These are phyloP conservation scores for Hericium rajendrae DNA, from an alignment of 768 basidiomycete species.

Conservation along the genomic window DNA sequence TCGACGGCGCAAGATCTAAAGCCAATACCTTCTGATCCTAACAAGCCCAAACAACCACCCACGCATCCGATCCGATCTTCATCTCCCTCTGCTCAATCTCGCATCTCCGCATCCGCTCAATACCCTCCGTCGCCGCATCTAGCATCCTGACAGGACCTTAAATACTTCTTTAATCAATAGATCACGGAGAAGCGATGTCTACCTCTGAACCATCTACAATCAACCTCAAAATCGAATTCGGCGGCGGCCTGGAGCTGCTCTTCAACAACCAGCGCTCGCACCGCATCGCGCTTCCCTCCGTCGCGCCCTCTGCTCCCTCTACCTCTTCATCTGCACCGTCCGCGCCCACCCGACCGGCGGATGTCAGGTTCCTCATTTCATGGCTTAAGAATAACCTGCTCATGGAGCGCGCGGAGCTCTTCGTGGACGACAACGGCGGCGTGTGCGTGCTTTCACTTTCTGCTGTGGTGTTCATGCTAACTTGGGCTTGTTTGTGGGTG, in stretches of 20 bases:
- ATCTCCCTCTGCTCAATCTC: background rate
- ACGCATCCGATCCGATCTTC: background rate
- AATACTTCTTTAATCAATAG: too few relatives aligned
- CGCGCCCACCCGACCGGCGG: conserved; percentile 31
- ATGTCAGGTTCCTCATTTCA: conserved; percentile 70
- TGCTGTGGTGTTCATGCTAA: conserved; percentile 13
- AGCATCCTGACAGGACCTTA: too few relatives aligned
- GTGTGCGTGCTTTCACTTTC: conserved; percentile 18
- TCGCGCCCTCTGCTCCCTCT: conserved; percentile 20
- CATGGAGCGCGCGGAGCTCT: conserved; percentile 80
- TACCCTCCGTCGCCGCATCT: too few relatives aligned
- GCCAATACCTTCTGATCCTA: background rate
- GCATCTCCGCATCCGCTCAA: background rate
- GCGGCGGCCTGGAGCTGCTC: conserved; percentile 80
- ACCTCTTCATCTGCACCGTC: conserved; percentile 14
- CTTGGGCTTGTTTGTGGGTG: conserved; percentile 1
- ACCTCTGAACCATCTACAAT: background rate
- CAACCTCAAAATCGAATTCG: conserved; percentile 60
- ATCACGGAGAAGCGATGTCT: too few relatives aligned
- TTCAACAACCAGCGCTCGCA: conserved; percentile 66
- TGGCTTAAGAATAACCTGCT: conserved; percentile 72
- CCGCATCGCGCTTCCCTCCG: conserved; percentile 41
- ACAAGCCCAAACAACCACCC: background rate
- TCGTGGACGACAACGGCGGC: conserved; percentile 75
- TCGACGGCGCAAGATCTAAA: background rate